A percentile compares a stretch with the other conserved stretches of the same genome.
phyloP scores from a whole-genome alignment of 176 grass and related monocot genomes.

The Aegilops sharonensis region DNA sequence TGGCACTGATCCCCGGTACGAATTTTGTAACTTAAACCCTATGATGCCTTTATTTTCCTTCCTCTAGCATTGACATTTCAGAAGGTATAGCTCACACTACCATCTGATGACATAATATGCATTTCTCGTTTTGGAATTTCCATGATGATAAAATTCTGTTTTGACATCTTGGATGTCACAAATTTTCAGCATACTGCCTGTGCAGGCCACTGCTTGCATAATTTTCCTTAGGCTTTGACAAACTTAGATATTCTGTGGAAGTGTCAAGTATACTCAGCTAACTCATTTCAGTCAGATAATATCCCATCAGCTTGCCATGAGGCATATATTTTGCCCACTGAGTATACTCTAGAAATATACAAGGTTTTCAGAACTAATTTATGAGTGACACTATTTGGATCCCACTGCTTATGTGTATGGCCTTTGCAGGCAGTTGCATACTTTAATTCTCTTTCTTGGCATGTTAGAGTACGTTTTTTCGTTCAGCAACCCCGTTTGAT shows the following conservation, averaged over 20 bases:
- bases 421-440: not conserved
- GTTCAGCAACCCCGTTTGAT: too few species aligned
- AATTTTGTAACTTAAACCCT: not conserved
- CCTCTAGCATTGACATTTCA: not conserved
- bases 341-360: not conserved
- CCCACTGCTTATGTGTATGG: not conserved
- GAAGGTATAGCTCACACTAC: not conserved
- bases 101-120: not conserved
- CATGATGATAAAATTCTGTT: not conserved
- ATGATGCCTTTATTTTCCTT: not conserved
- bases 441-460: constrained; percentile 27
- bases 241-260: not conserved
- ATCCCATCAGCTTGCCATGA: not conserved
- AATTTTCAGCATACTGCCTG: not conserved
- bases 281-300: not conserved
- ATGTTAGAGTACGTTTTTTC: not conserved
- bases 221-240: not conserved
- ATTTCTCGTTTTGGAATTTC: not conserved
- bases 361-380: not conserved
- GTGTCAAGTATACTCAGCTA: not conserved
- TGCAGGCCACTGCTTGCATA: not conserved
- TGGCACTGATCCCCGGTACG: constrained; percentile 77
- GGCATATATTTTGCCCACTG: too few species aligned
- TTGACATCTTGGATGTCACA: not conserved
- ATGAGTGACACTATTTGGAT: not conserved